phyloP scores from a whole-genome alignment of 169 alveolate species.

The Cryptosporidium meleagridis region DNA sequence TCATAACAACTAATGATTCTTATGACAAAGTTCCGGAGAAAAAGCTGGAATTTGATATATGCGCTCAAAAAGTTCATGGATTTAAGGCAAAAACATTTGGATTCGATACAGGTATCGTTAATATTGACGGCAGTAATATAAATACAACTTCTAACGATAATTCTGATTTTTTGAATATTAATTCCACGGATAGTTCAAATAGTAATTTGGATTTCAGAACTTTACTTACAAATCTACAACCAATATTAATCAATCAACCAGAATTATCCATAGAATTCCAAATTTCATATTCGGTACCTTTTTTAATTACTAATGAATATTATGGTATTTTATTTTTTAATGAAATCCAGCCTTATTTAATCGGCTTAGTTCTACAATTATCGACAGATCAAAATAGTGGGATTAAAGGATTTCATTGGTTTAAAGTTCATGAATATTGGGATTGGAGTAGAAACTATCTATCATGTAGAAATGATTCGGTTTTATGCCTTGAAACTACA shows the following conservation, averaged over 20 bases:
- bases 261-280: conserved; percentile 47
- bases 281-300: conserved; percentile 22
- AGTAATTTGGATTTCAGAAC: not conserved
- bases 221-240: conserved; percentile 15
- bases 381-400: conserved; percentile 39
- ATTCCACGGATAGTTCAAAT: not conserved
- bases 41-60: conserved; percentile 62
- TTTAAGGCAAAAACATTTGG: conserved; percentile 49
- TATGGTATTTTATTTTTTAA: conserved; percentile 48
- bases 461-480: not conserved
- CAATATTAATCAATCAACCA: conserved; percentile 12
- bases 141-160: not conserved
- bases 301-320: conserved; percentile 29
- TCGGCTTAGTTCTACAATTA: conserved; percentile 2
- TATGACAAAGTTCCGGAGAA: conserved; percentile 37
- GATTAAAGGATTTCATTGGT: conserved; percentile 11
- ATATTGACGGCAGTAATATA: not conserved
- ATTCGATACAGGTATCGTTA: conserved; percentile 7
- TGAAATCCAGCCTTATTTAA: conserved; percentile 35
- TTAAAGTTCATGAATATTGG: conserved; percentile 66
- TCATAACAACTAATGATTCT: conserved; percentile 28
- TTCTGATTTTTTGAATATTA: not conserved
- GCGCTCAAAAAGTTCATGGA: conserved; percentile 28
- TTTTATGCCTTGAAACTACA: conserved; percentile 8
- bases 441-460: conserved; percentile 52